Conservation (phyloP, 768 basidiomycete genomes). For the Hygrophorus russula region DNA sequence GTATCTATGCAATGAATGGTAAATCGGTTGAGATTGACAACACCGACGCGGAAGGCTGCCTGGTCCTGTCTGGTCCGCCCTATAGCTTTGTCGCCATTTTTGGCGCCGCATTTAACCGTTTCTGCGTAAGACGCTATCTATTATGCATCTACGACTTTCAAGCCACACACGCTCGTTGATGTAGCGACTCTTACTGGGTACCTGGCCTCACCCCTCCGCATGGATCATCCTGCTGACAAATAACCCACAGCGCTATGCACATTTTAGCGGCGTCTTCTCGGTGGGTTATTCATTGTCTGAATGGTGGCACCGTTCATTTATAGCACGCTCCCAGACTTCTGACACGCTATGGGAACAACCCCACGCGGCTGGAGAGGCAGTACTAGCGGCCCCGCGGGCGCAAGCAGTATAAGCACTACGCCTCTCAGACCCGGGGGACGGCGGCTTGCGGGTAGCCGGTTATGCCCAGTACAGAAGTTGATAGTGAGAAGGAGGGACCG, state of each 20-base stretch:
- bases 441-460: no score
- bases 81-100: neutral
- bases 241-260: constrained; percentile 44
- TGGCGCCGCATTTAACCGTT: neutral
- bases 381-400: no score
- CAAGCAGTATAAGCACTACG: no score
- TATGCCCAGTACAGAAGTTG: no score
- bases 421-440: no score
- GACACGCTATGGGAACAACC: constrained; percentile 66
- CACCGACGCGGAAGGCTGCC: constrained; percentile 76
- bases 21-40: constrained; percentile 83
- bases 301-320: neutral
- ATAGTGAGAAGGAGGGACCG: no score
- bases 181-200: constrained; percentile 83
- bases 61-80: constrained; percentile 56
- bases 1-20: constrained; percentile 80
- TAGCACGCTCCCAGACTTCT: constrained; percentile 18
- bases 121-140: constrained; percentile 61
- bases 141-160: constrained; percentile 67
- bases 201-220: constrained; percentile 5
- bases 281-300: constrained; percentile 21
- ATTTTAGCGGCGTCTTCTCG: constrained; percentile 76
- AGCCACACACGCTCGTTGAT: constrained; percentile 75
- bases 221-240: neutral
- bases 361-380: constrained; percentile 55